Evolutionary conservation across 192 early-diverging fungal species (phyloP), one percentile per base, ranked within the genome.

Genomic region (Coemansia sp.): DNA sequence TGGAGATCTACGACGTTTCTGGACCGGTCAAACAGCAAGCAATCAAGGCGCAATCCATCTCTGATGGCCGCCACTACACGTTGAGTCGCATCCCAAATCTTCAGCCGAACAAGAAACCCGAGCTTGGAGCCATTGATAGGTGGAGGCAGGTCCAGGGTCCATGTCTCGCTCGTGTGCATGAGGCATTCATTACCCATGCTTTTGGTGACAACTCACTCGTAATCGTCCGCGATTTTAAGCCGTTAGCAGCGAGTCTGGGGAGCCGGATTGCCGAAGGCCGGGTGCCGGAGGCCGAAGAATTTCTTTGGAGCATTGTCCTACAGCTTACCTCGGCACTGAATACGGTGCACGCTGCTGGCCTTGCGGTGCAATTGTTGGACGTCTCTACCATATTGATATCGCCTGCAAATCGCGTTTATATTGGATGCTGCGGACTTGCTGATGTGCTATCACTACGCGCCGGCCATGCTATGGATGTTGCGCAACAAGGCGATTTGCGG

Each of bases 161-260:
- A 10, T 91, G 88, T 58, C 81, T 98, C 54, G 92, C 93, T 7
- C 92, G 88, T 26, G 83, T 98, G 23, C 84, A 90, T 16, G 95
- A 98, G 76, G 97, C 91, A 23, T 98, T 99, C 67, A 94, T 95
- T 1, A 98, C 94, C 6, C 91, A 89, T 47, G 92, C 92, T 2
- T 98, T 98, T 87, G 94, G 93, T 16, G 96, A 98, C 69, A 85
- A 90, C 62, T 81, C 97, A n/a, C 83, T 99, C n/a, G 87, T 98
- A 9, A 85, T 99, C 67, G 94, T 97, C 5, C 95, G 93, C 69
- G 96, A 98, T 71, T 97, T 91, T 73, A 90, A 94, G 80, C 95
- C 95, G 8, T 60, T 73, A 49, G 58, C 82, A 19, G 52, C 61
- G 51, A 72, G 70, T 49, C 56, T 83, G 32, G 66, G 54, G 50